Evolutionary conservation across 2,329 filamentous ascomycete species (phyloP).

Genomic region (Exophiala spinifera): DNA sequence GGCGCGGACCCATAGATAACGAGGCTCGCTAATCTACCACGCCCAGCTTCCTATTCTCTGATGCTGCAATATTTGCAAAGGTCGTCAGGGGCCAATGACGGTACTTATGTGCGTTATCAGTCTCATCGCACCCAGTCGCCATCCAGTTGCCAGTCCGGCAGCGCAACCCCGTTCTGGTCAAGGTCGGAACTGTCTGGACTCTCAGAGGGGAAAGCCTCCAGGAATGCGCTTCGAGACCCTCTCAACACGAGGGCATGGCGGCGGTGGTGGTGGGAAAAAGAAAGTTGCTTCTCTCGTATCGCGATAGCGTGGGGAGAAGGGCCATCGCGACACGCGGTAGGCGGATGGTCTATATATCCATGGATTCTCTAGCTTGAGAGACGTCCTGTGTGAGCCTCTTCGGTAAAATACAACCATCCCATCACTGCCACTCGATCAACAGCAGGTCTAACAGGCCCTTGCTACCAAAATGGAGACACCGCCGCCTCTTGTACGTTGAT

Average conservation of each 20-base stretch:
- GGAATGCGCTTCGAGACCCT: slow-evolving; percentile 8
- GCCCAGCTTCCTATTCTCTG: not conserved
- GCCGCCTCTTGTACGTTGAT: slow-evolving; percentile 12
- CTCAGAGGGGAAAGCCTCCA: slow-evolving; percentile 1
- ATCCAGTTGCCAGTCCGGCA: slow-evolving; percentile 4
- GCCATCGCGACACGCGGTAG: not conserved
- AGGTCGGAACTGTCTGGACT: slow-evolving; percentile 5
- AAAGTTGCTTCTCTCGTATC: too few species aligned
- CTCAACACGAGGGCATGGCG: not conserved
- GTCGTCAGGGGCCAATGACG: slow-evolving; percentile 9
- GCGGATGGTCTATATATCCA: not conserved
- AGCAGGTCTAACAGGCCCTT: not conserved
- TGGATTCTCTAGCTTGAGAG: not conserved
- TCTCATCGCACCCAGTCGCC: not conserved
- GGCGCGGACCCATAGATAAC: slow-evolving; percentile 21
- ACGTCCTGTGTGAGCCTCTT: not conserved
- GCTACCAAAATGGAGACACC: slow-evolving; percentile 14
- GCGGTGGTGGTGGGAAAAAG: not conserved
- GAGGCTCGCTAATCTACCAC: slow-evolving; percentile 20
- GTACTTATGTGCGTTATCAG: slow-evolving; percentile 6
- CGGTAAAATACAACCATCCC: not conserved
- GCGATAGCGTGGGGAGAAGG: slow-evolving; percentile 12
- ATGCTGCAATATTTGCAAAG: slow-evolving; percentile 10
- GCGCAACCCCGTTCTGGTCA: slow-evolving; percentile 1
- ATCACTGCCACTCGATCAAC: not conserved